Base-by-base conservation (phyloP, 73 alveolate species). In the Paramecium caudatum region DNA sequence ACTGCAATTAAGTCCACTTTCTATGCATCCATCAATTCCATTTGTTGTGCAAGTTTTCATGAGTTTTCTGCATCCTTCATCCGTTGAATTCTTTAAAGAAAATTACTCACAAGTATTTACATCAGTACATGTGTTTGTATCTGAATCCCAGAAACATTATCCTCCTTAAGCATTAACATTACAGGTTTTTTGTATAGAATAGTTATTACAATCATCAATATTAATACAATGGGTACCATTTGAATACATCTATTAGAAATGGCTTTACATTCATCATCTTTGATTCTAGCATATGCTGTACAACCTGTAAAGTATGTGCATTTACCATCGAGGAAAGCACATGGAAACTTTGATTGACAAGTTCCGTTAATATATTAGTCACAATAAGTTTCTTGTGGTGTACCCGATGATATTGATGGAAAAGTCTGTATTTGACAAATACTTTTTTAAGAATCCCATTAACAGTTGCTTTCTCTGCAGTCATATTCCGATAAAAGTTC, bases 91-190 rank as follows among this genome's bases (percentile, higher is more conserved):
- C 39, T 23, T 1, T 33, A 6, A 32, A 6, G 83, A 17, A 5
- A 65, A 33, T 65, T 65, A 10, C 1, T 16, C 55, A 36, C 83
- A 65, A 10, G 47, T 17, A 30, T 30, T 21, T 30, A 32, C 21
- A 34, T 65, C 48, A 9, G 30, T 32, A 33, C 83, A 65, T n/a
- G 6, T 32, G 4, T n/a, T 15, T 32, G 19, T 55, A 5, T 16
- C 45, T 9, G 80, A 30, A 65, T 65, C 83, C 83, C 83, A 65
- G 34, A 12, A 65, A 33, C 83, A 65, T 4, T 8, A 65, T 34
- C 34, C n/a, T 15, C 36, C 21, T 55, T 55, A 7, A 27, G 45
- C 12, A 55, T 55, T 21, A 27, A 10, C 7, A 3, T 17, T 21
- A 10, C 80, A 55, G 2, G 41, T 5, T 55, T 10, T 9, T 23